Evolutionary conservation across 345 rosid genomes (phyloP), one percentile per base, ranked within the genome.

Genomic region (Eucalyptus cloeziana): DNA sequence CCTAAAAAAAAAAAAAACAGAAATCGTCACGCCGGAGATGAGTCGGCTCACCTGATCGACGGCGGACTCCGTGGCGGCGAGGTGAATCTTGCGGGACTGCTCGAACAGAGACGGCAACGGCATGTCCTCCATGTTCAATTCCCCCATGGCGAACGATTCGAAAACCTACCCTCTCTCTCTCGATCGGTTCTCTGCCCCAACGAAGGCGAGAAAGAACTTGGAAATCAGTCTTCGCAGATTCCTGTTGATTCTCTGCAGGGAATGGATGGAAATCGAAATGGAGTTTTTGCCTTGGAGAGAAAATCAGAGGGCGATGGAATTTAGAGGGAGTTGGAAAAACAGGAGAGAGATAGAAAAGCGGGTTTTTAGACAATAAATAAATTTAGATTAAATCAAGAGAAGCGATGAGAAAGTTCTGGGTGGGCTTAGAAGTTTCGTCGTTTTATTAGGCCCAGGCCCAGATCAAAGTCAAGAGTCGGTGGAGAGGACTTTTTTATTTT

Each of bases 81-180:
- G 88, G 92, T 97, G 96, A 91, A 97, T 95, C 93, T 94, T 96
- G 83, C 95, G 95, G 64, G 98, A 95, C 93, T 94, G 94, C 33
- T 96, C 98, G 90, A 97, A 96, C 58, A 98, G 92, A 24, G 94
- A 91, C 27, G 98, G 94, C 62, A 98, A 91, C 40, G 98, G 90
- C 94, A 95, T 60, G 45, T 96, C 97, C 90, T 94, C 96, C 94
- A 90, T 93, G 47, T 92, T 91, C 87, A 56, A 22, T 87, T 93
- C 95, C 51, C 93, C 95, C 94, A 92, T 92, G 86, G 60, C 50
- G 16, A 40, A 6, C 83, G 7, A 76, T 76, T 37, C 30, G 47
- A 37, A 21, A 76, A 76, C 30, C 47, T 21, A 76, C 58, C 10
- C 19, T 15, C 60, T 24, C 11, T 50, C 56, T 52, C 81, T 37